Evolutionary conservation across 306 rosid species (phyloP), one percentile per base, ranked within the genome.

Genomic region (Begonia masoniana): DNA sequence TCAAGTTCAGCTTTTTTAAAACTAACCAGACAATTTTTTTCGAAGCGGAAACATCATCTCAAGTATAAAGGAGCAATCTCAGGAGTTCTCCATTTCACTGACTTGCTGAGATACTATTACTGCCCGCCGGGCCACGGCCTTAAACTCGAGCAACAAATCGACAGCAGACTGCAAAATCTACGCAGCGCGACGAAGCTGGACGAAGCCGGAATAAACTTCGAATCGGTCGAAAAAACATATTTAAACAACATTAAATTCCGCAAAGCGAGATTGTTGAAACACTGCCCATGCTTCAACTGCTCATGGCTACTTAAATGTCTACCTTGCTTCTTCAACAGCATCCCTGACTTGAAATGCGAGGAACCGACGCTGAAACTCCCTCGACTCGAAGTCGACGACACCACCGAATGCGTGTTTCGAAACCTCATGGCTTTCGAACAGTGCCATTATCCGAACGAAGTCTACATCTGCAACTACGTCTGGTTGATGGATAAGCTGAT

Each of bases 371-470:
- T 80, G 0, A 42, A 52, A 17, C 41, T 78, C 5, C 76, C 83
- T 0, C 59, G 50, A 4, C 47, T 78, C 50, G 60, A 46, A 5
- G 62, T 76, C 0, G 72, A 73, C 11, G 59, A 71, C 61, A 56
- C 58, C 10, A 76, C 81, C 0, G 83, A 76, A 45, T 68, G 77
- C 31, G 35, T 76, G n/a, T 36, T 76, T 0, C 45, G 87, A 54
- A 82, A 82, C 52, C 64, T 82, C 2, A 73, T 78, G 56, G 82
- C 91, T 2, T 50, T 82, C 13, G 85, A 78, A 63, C 85, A 71
- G 54, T 76, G 84, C 39, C 67, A 72, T 43, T 76, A 79, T 15
- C 77, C 82, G 0, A 15, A 54, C 0, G 13, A 67, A 0, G 62
- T 80, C 13, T 69, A 76, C 12, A 57, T 83, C 12, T 77, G 76